Evolutionary conservation across 192 early-diverging fungal species (phyloP).

Genomic region (Coemansia sp.): DNA sequence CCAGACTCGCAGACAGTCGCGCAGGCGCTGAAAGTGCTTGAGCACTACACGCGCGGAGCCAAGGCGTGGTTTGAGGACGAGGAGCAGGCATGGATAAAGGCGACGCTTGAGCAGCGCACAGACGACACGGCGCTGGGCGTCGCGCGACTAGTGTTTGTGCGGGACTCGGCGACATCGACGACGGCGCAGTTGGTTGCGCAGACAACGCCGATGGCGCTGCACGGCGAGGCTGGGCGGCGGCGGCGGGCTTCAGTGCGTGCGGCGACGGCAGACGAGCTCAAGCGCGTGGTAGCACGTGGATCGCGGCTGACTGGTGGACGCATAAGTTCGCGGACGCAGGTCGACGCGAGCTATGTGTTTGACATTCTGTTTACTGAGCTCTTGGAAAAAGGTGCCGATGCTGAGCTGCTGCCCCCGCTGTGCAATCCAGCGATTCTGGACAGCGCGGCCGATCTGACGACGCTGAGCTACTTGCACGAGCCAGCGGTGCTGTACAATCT

Average conservation of each 20-base stretch:
- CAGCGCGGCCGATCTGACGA: conserved; percentile 85
- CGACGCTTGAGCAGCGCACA: conserved; percentile 48
- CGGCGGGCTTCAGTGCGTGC: conserved; percentile 28
- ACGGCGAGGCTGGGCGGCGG: not conserved
- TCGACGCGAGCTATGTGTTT: conserved; percentile 34
- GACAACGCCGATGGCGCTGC: conserved; percentile 15
- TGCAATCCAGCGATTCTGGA: conserved; percentile 91
- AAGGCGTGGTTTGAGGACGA: conserved; percentile 88
- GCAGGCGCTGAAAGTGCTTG: conserved; percentile 56
- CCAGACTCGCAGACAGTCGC: conserved; percentile 36
- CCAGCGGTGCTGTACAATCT: conserved; percentile 92
- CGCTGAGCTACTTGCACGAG: conserved; percentile 92
- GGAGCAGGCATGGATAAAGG: conserved; percentile 83
- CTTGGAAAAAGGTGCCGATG: conserved; percentile 40
- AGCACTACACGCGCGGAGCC: conserved; percentile 71
- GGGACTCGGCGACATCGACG: conserved; percentile 37
- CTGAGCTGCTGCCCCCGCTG: conserved; percentile 73
- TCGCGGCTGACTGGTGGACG: conserved; percentile 52
- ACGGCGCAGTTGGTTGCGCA: conserved; percentile 43
- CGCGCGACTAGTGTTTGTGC: conserved; percentile 43
- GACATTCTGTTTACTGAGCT: conserved; percentile 48
- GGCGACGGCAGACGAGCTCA: conserved; percentile 38
- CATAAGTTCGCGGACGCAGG: conserved; percentile 34
- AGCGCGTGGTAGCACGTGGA: conserved; percentile 36
- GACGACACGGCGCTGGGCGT: conserved; percentile 42